Conservation (phyloP, 2,329 filamentous ascomycete genomes). For the Aureobasidium sp. region DNA sequence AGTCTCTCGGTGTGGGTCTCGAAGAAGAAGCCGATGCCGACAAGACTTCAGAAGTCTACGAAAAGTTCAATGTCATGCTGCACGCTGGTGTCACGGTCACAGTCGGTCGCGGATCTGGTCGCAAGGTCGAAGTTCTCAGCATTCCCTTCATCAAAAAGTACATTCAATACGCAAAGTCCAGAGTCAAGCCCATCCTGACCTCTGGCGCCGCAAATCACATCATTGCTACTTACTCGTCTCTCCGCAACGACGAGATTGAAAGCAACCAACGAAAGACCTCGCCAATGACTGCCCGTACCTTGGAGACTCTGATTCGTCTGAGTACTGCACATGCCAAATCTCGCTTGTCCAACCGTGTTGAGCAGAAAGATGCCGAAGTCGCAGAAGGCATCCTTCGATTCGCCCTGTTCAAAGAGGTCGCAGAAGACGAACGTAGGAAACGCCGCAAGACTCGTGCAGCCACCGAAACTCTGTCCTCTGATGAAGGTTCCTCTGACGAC, state of each 20-base stretch:
- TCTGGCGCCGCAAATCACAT: slow-evolving; percentile 95
- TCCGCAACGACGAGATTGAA: slow-evolving; percentile 96
- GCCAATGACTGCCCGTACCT: slow-evolving; percentile 95
- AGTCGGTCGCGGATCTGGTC: slow-evolving; percentile 75
- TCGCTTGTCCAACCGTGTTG: slow-evolving; percentile 86
- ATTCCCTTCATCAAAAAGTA: slow-evolving; percentile 99
- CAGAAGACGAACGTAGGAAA: slow-evolving; percentile 81
- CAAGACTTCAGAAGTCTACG: slow-evolving; percentile 86
- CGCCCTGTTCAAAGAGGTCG: slow-evolving; percentile 96
- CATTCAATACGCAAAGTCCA: slow-evolving; percentile 96
- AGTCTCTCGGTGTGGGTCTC: slow-evolving; percentile 88
- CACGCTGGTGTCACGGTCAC: slow-evolving; percentile 89
- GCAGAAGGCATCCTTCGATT: slow-evolving; percentile 94
- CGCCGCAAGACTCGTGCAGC: slow-evolving; percentile 78
- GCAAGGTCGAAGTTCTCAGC: slow-evolving; percentile 88
- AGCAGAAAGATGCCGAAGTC: slow-evolving; percentile 87
- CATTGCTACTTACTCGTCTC: slow-evolving; percentile 87
- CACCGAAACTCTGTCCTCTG: slow-evolving; percentile 58
- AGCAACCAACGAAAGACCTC: slow-evolving; percentile 94
- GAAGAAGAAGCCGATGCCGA: slow-evolving; percentile 80
- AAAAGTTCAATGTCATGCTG: slow-evolving; percentile 97
- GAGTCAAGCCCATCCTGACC: slow-evolving; percentile 90
- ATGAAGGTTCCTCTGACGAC: slow-evolving; percentile 62
- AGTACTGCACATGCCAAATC: slow-evolving; percentile 97
- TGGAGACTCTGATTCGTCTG: slow-evolving; percentile 98